Evolutionary conservation across 208 protist genomes (phyloP), one percentile per base, ranked within the genome.

Genomic region (Trypanosoma boissoni): DNA sequence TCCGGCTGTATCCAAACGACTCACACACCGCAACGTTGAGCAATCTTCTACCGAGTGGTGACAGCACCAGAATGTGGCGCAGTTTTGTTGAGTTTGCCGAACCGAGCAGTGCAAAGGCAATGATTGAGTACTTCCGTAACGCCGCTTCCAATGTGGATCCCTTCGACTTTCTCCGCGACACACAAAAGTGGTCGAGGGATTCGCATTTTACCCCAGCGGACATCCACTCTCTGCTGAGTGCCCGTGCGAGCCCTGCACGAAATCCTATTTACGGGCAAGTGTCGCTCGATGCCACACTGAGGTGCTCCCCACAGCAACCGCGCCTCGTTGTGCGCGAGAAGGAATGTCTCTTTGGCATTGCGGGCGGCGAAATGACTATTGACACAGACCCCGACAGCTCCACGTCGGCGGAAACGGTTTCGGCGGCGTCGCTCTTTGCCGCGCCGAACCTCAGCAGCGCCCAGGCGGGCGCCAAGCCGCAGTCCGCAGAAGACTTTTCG

Each of bases 41-140:
- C 27, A 46, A 56, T 69, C 23, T 41, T 21, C 2, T 21, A 57
- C 8, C 42, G 39, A 42, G 10, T 7, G 36, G 36, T 20, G 64
- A 62, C 59, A 32, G 44, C 57, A 58, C 81, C 52, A 59, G 53
- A 32, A 59, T 59, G 29, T 85, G 76, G 59, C 88, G 81, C 50
- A 81, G 81, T 50, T 92, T 92, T 54, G 82, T 92, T 0, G 86
- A 92, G 66, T 92, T 88, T 50, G 72, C 57, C 0, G 77, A 88
- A 44, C 55, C 48, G 18, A 42, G 51, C 31, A 74, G 79, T 20
- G 79, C 86, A 23, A 76, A 76, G 46, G 77, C 82, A 51, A 89
- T 92, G 74, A 68, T 92, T 27, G 86, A 92, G 55, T 89, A 84
- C 66, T 92, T 92, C 68, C 81, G 86, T 42, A 92, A 89, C 59